Evolutionary conservation across 108 stramenopile genomes (phyloP).

Genomic region (Skeletonema menzelii): DNA sequence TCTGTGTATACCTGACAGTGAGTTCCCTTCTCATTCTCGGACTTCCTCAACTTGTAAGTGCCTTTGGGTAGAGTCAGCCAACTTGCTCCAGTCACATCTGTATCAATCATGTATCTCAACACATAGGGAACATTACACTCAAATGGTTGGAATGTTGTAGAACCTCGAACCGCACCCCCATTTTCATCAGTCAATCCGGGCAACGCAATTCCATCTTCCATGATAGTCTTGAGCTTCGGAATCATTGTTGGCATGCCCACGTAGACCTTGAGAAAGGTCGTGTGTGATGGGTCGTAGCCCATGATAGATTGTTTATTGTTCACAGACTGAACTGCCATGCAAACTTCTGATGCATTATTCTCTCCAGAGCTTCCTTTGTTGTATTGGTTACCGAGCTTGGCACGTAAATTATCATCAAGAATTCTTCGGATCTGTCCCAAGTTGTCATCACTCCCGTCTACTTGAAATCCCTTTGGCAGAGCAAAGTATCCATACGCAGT

Average conservation of each 20-base stretch:
- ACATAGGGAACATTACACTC: conserved; percentile 99
- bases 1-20: conserved; percentile 81
- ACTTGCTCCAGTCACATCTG: conserved; percentile 90
- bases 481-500: conserved; percentile 95
- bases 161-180: conserved; percentile 20
- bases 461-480: conserved; percentile 56
- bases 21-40: conserved; percentile 58
- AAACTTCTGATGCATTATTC: conserved; percentile 21
- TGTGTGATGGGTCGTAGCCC: conserved; percentile 87
- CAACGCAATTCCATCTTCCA: conserved; percentile 91
- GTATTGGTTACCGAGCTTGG: conserved; percentile 43
- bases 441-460: conserved; percentile 57
- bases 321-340: conserved; percentile 68
- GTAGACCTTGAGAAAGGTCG: conserved; percentile 83
- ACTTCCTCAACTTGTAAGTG: conserved; percentile 76
- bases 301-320: conserved; percentile 74
- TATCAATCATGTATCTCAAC: conserved; percentile 98
- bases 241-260: conserved; percentile 93
- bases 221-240: conserved; percentile 85
- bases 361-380: conserved; percentile 18
- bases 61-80: conserved; percentile 92
- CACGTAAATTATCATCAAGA: conserved; percentile 27
- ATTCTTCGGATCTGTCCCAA: conserved; percentile 49
- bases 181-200: conserved; percentile 55
- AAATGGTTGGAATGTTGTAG: conserved; percentile 63